These are phyloP conservation scores for Maudiozyma pseudohumilis DNA, from an alignment of 805 yeast species.

Conservation along the genomic window DNA sequence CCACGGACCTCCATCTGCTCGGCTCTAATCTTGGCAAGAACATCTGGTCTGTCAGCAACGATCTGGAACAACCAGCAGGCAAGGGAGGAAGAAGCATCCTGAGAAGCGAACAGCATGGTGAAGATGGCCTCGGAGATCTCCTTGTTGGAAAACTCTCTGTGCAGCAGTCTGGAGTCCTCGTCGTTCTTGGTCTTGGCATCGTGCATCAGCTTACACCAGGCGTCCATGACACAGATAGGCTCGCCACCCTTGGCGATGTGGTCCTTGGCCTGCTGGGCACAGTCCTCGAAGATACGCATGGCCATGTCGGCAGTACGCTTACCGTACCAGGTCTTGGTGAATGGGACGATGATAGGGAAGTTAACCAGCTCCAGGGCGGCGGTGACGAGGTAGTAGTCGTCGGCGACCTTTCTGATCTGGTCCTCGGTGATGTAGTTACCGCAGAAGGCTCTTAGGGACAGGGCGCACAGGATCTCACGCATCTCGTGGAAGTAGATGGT, in stretches of 20 bases:
- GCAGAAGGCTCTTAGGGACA: conserved; percentile 87
- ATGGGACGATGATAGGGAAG: conserved; percentile 94
- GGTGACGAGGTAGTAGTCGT: conserved; percentile 83
- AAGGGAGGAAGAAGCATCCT: conserved; percentile 94
- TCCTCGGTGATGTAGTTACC: conserved; percentile 91
- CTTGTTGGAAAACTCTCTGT: conserved; percentile 77
- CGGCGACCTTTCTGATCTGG: conserved; percentile 81
- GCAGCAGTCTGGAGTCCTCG: conserved; percentile 45
- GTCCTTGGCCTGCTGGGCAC: conserved; percentile 82
- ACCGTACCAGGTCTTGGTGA: conserved; percentile 97
- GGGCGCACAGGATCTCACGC: conserved; percentile 93
- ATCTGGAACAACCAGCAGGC: conserved; percentile 98
- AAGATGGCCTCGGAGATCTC: conserved; percentile 95
- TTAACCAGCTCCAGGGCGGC: conserved; percentile 95
- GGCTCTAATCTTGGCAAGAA: conserved; percentile 73
- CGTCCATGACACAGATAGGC: conserved; percentile 88
- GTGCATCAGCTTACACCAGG: conserved; percentile 83
- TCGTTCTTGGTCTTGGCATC: conserved; percentile 44
- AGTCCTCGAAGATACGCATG: conserved; percentile 79
- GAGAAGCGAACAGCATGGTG: conserved; percentile 94
- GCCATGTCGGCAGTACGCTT: conserved; percentile 86
- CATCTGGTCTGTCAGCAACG: conserved; percentile 91
- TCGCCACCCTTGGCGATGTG: conserved; percentile 68
- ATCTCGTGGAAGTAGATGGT: conserved; percentile 80
- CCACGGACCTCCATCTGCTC: conserved; percentile 81